These are phyloP conservation scores for Trichoderma sp. DNA, from an alignment of 2,329 filamentous ascomycete genomes.

Conservation along the genomic window DNA sequence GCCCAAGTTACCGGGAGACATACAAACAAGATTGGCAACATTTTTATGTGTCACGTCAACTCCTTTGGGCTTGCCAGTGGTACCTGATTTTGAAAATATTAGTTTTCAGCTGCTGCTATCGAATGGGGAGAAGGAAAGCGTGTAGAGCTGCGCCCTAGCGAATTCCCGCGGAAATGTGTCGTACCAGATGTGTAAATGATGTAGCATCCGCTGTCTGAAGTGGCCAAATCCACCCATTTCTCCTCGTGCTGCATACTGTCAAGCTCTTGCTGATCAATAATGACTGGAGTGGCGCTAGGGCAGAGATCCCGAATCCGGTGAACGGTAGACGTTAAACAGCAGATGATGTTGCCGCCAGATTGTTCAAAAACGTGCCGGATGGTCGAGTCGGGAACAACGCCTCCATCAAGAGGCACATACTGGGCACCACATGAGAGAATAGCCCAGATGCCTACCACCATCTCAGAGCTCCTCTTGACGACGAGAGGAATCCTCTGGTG, in stretches of 20 bases:
- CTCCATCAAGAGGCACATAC: constrained; percentile 61
- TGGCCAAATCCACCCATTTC: constrained; percentile 38
- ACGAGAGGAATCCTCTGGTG: constrained; percentile 56
- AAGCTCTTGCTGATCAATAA: constrained; percentile 34
- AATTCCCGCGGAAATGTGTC: constrained; percentile 14
- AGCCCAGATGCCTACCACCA: constrained; percentile 59
- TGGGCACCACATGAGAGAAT: constrained; percentile 59
- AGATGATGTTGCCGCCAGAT: constrained; percentile 45
- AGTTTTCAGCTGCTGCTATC: not conserved
- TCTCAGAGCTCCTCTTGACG: constrained; percentile 56
- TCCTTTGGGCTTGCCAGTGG: constrained; percentile 60
- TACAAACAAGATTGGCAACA: constrained; percentile 55
- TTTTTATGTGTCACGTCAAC: constrained; percentile 59
- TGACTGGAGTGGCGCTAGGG: constrained; percentile 31
- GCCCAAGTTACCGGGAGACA: constrained; percentile 53
- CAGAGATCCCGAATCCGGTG: constrained; percentile 37
- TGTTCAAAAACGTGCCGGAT: constrained; percentile 53
- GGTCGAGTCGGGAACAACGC: constrained; percentile 51
- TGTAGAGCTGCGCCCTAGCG: not conserved
- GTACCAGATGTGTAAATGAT: constrained; percentile 58
- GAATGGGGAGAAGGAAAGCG: not conserved
- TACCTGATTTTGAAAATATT: constrained; percentile 38
- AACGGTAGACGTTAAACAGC: constrained; percentile 49
- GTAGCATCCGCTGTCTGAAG: constrained; percentile 45
- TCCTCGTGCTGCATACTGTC: constrained; percentile 15